Evolutionary conservation across 805 yeast genomes (phyloP).

Genomic region (Grigorovia humatica): DNA sequence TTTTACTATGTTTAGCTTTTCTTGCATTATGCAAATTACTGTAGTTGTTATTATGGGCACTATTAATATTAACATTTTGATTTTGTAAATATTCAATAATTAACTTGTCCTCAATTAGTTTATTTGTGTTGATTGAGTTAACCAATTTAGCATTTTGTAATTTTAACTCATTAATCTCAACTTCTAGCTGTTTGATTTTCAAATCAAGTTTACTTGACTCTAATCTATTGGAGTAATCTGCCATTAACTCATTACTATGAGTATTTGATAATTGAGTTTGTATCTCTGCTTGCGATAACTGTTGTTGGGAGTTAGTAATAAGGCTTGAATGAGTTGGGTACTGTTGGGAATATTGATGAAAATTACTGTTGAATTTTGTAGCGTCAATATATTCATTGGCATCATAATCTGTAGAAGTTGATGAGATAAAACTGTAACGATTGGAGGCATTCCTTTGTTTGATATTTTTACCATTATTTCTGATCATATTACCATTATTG

Average conservation of each 20-base stretch:
- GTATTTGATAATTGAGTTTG: background rate
- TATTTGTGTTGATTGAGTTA: conserved; percentile 19
- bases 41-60: background rate
- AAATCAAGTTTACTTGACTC: conserved; percentile 13
- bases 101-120: conserved; percentile 19
- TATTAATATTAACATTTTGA: background rate
- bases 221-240: conserved; percentile 1
- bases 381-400: background rate
- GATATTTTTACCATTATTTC: conserved; percentile 1
- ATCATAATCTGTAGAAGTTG: conserved; percentile 24
- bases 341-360: conserved; percentile 2
- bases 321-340: background rate
- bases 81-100: conserved; percentile 5
- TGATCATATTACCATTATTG: conserved; percentile 5
- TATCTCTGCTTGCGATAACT: background rate
- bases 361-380: background rate
- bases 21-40: background rate
- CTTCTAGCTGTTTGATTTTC: conserved; percentile 25
- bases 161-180: conserved; percentile 26
- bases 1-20: too few relatives aligned
- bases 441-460: conserved; percentile 11
- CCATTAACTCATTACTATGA: background rate
- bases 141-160: conserved; percentile 27
- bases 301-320: too few relatives aligned
- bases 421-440: conserved; percentile 26